Conservation (phyloP, 371 early-diverging fungal species). For the Quaeritorhiza haematococci region DNA sequence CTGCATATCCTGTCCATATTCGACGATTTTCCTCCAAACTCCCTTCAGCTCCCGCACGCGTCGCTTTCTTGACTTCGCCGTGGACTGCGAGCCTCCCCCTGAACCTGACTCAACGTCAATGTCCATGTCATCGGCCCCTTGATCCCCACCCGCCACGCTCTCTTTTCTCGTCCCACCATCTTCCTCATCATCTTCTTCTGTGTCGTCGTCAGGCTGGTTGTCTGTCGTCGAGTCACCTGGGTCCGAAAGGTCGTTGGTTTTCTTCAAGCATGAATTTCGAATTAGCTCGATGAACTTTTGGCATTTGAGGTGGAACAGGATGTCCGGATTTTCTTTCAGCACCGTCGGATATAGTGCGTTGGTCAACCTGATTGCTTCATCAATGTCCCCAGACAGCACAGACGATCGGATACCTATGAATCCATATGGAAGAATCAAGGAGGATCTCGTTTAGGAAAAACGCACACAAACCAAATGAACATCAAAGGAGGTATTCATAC, state of each 20-base stretch:
- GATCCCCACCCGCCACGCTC: no score
- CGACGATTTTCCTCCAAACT: slow-evolving; percentile 47
- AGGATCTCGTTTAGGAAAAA: not conserved
- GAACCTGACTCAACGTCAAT: no score
- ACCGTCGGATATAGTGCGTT: slow-evolving; percentile 58
- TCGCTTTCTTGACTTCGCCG: no score
- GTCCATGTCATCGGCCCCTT: no score
- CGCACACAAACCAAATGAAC: not conserved
- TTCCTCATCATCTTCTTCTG: no score
- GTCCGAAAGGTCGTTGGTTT: not conserved
- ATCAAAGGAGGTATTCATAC: not conserved
- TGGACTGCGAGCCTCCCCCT: no score
- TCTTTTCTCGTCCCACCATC: no score
- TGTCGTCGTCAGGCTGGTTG: no score
- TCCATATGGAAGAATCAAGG: not conserved
- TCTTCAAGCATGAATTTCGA: slow-evolving; percentile 1
- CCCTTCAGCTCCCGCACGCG: slow-evolving; percentile 21
- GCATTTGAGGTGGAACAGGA: slow-evolving; percentile 71
- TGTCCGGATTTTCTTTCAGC: slow-evolving; percentile 48
- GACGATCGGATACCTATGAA: slow-evolving; percentile 55
- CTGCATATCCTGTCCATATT: slow-evolving; percentile 68
- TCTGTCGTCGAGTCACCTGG: not conserved
- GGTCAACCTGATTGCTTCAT: slow-evolving; percentile 58
- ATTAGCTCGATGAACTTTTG: slow-evolving; percentile 82
- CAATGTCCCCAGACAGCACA: slow-evolving; percentile 66